Conservation (phyloP, 257 asterid genomes). For the Solanum megistacrolobum region DNA sequence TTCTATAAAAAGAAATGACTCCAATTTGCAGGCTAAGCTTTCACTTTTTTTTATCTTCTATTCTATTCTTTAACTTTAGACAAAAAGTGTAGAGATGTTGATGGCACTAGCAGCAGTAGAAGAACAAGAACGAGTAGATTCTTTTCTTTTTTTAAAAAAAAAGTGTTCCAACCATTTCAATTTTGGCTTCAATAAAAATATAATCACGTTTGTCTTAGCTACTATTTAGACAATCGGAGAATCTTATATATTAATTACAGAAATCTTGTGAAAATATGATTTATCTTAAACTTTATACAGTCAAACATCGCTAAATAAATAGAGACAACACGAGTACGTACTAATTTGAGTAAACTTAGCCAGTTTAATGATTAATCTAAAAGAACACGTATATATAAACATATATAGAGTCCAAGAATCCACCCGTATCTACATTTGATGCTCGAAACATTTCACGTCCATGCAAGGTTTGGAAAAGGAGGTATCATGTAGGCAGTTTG, state of each 20-base stretch:
- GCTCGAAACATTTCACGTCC: not conserved
- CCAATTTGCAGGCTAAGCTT: not conserved
- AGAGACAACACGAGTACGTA: not conserved
- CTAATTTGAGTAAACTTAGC: not conserved
- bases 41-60: not conserved
- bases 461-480: not conserved
- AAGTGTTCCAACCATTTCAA: not conserved
- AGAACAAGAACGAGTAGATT: not conserved
- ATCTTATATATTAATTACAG: no score
- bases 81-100: conserved; percentile 17
- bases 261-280: no score
- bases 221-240: not conserved
- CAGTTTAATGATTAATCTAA: not conserved
- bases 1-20: not conserved
- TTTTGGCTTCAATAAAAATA: not conserved
- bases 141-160: no score
- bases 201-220: not conserved
- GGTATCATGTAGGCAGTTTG: not conserved
- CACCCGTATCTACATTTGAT: not conserved
- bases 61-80: conserved; percentile 6
- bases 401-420: not conserved
- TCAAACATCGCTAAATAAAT: not conserved
- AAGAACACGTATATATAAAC: not conserved
- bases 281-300: not conserved
- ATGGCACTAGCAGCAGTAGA: not conserved